Evolutionary conservation across 2,329 filamentous ascomycete genomes (phyloP).

Genomic region (Aspergillus fumigatus): DNA sequence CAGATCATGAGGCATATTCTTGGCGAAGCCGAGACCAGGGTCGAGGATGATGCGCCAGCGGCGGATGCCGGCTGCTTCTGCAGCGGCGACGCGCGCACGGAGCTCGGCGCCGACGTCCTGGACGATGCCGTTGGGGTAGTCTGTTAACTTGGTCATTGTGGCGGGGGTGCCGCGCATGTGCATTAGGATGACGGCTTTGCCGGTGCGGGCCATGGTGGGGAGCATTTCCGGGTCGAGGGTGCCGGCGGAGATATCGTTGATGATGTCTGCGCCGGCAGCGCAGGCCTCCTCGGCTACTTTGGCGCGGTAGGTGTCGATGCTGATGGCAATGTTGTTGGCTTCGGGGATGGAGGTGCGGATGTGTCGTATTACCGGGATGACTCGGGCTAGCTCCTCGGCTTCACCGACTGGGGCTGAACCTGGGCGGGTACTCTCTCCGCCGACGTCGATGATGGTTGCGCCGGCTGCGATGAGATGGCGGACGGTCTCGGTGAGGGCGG

Average conservation of each 20-base stretch:
- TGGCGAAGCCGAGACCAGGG: constrained; percentile 91
- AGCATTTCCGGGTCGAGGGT: constrained; percentile 77
- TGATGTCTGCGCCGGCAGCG: constrained; percentile 76
- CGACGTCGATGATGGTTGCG: constrained; percentile 83
- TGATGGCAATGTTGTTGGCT: constrained; percentile 64
- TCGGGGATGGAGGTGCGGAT: constrained; percentile 63
- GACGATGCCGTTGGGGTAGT: constrained; percentile 67
- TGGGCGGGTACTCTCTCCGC: constrained; percentile 88
- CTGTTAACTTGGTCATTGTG: constrained; percentile 68
- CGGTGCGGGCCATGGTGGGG: constrained; percentile 67
- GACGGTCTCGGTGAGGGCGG: constrained; percentile 55
- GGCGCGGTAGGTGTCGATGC: constrained; percentile 89
- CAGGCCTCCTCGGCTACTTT: constrained; percentile 73
- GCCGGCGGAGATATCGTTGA: constrained; percentile 92
- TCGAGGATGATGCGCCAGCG: constrained; percentile 95
- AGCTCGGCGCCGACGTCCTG: constrained; percentile 65
- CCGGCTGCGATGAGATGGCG: constrained; percentile 61
- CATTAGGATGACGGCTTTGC: constrained; percentile 79
- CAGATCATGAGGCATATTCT: constrained; percentile 74
- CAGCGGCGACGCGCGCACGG: constrained; percentile 63
- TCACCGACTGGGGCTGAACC: constrained; percentile 63
- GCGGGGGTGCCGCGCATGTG: constrained; percentile 86
- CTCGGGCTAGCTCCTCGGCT: constrained; percentile 70
- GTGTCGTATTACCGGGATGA: constrained; percentile 72
- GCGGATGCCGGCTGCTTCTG: constrained; percentile 75